A percentile compares a stretch with the other conserved stretches of the same genome.
phyloP scores from a whole-genome alignment of 768 basidiomycete species.

The Leccinum uliginosum region DNA sequence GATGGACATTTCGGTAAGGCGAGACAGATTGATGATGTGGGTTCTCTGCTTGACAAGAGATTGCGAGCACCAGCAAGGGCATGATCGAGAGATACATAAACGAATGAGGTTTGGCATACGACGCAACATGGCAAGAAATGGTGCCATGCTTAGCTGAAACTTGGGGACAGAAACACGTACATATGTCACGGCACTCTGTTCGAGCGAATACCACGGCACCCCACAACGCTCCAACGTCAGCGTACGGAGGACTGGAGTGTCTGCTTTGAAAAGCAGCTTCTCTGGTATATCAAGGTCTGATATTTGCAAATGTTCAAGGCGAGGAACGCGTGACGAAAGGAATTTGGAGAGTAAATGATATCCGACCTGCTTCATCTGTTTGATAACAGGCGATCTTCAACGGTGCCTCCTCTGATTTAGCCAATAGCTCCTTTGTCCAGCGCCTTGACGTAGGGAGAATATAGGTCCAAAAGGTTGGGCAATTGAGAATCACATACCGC shows the following conservation, averaged over 20 bases:
- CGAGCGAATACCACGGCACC: background rate
- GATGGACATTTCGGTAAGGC: slow-evolving; percentile 1
- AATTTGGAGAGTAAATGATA: background rate
- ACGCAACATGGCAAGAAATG: slow-evolving; percentile 30
- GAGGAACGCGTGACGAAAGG: background rate
- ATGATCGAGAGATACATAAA: slow-evolving; percentile 31
- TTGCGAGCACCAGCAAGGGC: slow-evolving; percentile 20
- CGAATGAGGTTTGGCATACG: slow-evolving; percentile 31
- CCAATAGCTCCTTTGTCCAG: too few species aligned
- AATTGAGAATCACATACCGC: too few species aligned
- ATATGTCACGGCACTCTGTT: slow-evolving; percentile 29
- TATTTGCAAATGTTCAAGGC: background rate
- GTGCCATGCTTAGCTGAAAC: slow-evolving; percentile 27
- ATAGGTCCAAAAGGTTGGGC: too few species aligned
- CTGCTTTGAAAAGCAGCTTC: background rate
- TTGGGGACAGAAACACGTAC: slow-evolving; percentile 16
- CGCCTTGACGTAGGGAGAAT: too few species aligned
- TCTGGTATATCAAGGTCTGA: background rate
- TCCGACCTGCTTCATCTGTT: background rate
- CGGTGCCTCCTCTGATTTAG: background rate
- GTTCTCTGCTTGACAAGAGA: background rate
- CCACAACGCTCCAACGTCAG: background rate
- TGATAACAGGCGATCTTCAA: too few species aligned
- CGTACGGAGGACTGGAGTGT: background rate
- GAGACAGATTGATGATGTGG: background rate